Conservation (phyloP, 352 stramenopile species). For the Globisporangium emineosum region DNA sequence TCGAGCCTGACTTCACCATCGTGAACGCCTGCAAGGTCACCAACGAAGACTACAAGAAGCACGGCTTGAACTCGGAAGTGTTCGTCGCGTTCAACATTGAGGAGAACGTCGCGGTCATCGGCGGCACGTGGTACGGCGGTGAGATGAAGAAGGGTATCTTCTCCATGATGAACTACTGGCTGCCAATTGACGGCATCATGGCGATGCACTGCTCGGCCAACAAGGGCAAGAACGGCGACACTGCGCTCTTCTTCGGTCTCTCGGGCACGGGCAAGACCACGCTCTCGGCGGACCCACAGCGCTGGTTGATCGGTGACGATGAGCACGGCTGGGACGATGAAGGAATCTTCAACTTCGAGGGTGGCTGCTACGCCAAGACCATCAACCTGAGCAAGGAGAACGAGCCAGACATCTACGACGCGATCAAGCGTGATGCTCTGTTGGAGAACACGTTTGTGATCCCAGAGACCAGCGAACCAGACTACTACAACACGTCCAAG, state of each 20-base stretch:
- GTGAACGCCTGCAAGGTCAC: conserved; percentile 97
- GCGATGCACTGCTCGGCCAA: conserved; percentile 99
- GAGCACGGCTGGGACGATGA: conserved; percentile 98
- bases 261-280: conserved; percentile 84
- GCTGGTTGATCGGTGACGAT: conserved; percentile 56
- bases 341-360: conserved; percentile 99
- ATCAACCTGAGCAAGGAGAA: conserved; percentile 95
- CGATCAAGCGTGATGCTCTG: conserved; percentile 96
- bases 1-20: conserved; percentile 97
- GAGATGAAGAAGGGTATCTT: not conserved
- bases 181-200: conserved; percentile 94
- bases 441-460: conserved; percentile 96
- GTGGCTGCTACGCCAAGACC: conserved; percentile 99
- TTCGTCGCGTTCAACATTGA: conserved; percentile 33
- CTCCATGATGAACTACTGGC: conserved; percentile 97
- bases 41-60: conserved; percentile 93
- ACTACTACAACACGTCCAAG: conserved; percentile 96
- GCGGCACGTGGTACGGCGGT: not conserved
- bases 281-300: not conserved
- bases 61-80: conserved; percentile 94
- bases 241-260: conserved; percentile 97
- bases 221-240: conserved; percentile 95
- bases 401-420: conserved; percentile 98
- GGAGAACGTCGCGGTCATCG: not conserved
- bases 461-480: conserved; percentile 65